These are phyloP conservation scores for Lyophyllum decastes DNA, from an alignment of 768 basidiomycete genomes.

Conservation along the genomic window DNA sequence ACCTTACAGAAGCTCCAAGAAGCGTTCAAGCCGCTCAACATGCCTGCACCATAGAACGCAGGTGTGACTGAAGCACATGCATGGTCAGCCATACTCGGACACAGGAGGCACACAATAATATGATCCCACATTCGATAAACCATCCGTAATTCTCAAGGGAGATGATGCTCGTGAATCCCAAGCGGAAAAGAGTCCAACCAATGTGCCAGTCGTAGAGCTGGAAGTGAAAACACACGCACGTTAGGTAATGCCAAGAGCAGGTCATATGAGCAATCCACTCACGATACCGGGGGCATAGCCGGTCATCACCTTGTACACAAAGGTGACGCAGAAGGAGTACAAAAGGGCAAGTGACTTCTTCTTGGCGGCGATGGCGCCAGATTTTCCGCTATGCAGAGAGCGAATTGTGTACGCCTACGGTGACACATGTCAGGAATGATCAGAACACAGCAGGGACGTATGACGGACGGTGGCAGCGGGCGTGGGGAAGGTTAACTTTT, in stretches of 20 bases:
- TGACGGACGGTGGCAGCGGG: constrained; percentile 56
- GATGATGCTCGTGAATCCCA: constrained; percentile 64
- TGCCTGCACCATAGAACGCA: constrained; percentile 61
- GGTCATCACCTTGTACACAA: constrained; percentile 54
- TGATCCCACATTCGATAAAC: constrained; percentile 47
- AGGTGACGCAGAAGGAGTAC: constrained; percentile 45
- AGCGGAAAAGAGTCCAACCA: constrained; percentile 58
- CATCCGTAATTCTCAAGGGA: constrained; percentile 60
- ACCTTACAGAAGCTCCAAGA: constrained; percentile 59
- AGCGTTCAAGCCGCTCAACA: constrained; percentile 58
- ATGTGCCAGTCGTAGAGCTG: constrained; percentile 65
- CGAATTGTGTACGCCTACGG: constrained; percentile 59
- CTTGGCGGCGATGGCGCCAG: constrained; percentile 50
- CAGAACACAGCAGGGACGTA: neutral
- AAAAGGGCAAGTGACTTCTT: constrained; percentile 58
- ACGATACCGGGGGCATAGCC: constrained; percentile 63
- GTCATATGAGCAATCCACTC: constrained; percentile 17
- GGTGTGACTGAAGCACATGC: constrained; percentile 38
- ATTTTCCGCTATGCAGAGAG: constrained; percentile 53
- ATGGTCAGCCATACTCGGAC: neutral
- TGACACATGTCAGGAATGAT: neutral
- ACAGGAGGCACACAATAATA: neutral
- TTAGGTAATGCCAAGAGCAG: neutral
- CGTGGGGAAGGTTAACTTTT: constrained; percentile 65
- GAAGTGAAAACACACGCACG: neutral